Evolutionary conservation across 768 basidiomycete species (phyloP).

Genomic region (Pleurotus ostreatus): DNA sequence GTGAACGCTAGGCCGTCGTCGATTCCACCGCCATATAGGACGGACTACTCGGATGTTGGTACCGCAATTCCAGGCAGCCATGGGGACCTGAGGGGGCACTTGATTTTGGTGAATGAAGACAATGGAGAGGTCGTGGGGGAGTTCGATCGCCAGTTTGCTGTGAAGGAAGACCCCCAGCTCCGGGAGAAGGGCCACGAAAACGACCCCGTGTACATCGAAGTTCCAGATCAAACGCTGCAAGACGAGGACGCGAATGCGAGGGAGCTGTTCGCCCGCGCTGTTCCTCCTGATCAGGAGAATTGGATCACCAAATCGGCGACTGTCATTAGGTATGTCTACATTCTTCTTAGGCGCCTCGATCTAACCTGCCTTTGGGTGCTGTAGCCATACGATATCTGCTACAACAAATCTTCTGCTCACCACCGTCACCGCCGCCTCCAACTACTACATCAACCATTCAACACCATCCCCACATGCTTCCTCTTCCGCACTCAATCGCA

Average conservation of each 20-base stretch:
- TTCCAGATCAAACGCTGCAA: conserved; percentile 44
- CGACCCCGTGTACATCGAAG: conserved; percentile 71
- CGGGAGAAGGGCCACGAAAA: conserved; percentile 44
- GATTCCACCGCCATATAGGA: neutral
- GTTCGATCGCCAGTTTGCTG: conserved; percentile 51
- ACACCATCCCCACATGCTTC: conserved; percentile 44
- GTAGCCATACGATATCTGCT: conserved; percentile 63
- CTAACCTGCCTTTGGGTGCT: conserved; percentile 4
- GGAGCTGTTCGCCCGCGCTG: conserved; percentile 54
- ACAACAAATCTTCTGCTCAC: conserved; percentile 61
- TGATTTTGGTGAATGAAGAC: conserved; percentile 70
- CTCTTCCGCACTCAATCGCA: conserved; percentile 11
- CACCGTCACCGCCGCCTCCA: conserved; percentile 58
- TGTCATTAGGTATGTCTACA: conserved; percentile 50
- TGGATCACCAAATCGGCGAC: conserved; percentile 64
- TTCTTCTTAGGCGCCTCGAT: neutral
- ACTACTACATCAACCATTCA: conserved; percentile 57
- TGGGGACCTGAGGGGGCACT: conserved; percentile 46
- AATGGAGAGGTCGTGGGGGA: conserved; percentile 71
- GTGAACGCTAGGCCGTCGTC: neutral
- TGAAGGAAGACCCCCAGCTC: conserved; percentile 59
- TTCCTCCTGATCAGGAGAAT: conserved; percentile 66
- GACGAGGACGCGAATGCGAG: conserved; percentile 38
- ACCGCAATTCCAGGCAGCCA: conserved; percentile 18
- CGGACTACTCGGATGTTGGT: conserved; percentile 10